Evolutionary conservation across 2,329 filamentous ascomycete genomes (phyloP).

Genomic region (Arachnomyces sp.): DNA sequence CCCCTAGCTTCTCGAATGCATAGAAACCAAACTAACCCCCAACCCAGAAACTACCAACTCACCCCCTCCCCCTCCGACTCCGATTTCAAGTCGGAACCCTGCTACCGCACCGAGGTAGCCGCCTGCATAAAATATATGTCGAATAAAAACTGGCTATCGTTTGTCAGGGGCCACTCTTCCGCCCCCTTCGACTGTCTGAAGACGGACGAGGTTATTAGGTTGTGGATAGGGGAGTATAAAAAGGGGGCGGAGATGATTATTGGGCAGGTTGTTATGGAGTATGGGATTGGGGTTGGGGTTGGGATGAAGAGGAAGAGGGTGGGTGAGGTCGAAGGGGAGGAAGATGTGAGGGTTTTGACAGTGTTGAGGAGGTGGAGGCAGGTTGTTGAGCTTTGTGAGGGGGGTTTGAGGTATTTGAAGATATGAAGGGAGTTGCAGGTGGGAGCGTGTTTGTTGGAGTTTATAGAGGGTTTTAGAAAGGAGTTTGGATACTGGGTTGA

Average conservation of each 20-base stretch:
- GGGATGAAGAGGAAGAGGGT: background rate
- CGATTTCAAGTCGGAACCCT: no score
- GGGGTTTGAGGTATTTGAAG: conserved; percentile 14
- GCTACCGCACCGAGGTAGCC: conserved; percentile 36
- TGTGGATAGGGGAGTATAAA: conserved; percentile 29
- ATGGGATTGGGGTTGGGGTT: background rate
- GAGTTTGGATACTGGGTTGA: conserved; percentile 7
- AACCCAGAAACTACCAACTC: conserved; percentile 33
- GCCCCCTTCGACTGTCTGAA: conserved; percentile 22
- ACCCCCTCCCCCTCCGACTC: conserved; percentile 22
- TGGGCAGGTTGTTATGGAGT: conserved; percentile 11
- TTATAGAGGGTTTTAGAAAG: background rate
- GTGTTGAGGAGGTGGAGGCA: conserved; percentile 32
- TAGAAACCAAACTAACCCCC: background rate
- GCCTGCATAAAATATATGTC: conserved; percentile 34
- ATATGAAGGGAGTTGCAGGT: background rate
- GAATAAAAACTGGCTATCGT: conserved; percentile 30
- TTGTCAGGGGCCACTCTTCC: conserved; percentile 30
- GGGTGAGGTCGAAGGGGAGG: conserved; percentile 6
- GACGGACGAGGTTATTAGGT: conserved; percentile 25
- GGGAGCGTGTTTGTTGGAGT: background rate
- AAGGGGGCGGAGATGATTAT: conserved; percentile 26
- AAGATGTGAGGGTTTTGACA: conserved; percentile 18
- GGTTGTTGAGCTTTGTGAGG: conserved; percentile 26
- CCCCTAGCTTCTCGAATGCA: background rate